Percentiles rank a stretch among this genome's conserved stretches.
These are phyloP conservation scores for Fusarium musae DNA, from an alignment of 2,329 filamentous ascomycete species.

Conservation along the genomic window DNA sequence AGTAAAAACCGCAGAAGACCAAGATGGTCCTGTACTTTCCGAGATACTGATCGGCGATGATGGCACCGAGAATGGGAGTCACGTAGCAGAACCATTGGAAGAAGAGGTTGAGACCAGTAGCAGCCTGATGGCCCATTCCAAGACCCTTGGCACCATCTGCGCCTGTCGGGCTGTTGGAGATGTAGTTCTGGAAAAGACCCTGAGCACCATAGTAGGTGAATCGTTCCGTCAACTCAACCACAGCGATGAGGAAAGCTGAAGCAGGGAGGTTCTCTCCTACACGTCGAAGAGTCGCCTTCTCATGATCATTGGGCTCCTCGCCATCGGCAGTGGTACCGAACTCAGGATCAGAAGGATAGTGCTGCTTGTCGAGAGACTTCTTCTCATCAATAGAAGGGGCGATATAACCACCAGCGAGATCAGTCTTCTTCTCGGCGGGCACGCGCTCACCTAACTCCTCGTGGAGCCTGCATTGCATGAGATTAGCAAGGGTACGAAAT, in stretches of 20 bases:
- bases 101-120: conserved; percentile 65
- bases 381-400: conserved; percentile 40
- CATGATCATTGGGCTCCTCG: conserved; percentile 63
- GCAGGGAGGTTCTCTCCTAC: conserved; percentile 65
- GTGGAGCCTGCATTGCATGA: conserved; percentile 41
- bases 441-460: conserved; percentile 43
- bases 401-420: conserved; percentile 42
- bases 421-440: conserved; percentile 36
- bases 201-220: conserved; percentile 68
- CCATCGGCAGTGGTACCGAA: conserved; percentile 54
- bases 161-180: conserved; percentile 51
- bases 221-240: conserved; percentile 66
- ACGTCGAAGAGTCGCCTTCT: conserved; percentile 61
- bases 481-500: conserved; percentile 17
- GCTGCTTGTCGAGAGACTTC: conserved; percentile 39
- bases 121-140: conserved; percentile 64
- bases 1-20: conserved; percentile 67
- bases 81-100: conserved; percentile 65
- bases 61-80: conserved; percentile 61
- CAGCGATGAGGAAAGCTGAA: conserved; percentile 66
- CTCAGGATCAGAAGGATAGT: conserved; percentile 41
- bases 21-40: conserved; percentile 72
- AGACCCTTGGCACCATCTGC: conserved; percentile 60
- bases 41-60: conserved; percentile 67
- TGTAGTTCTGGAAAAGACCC: conserved; percentile 67